Evolutionary conservation across 768 basidiomycete genomes (phyloP), one percentile per base, ranked within the genome.

Genomic region (Trametes cubensis): DNA sequence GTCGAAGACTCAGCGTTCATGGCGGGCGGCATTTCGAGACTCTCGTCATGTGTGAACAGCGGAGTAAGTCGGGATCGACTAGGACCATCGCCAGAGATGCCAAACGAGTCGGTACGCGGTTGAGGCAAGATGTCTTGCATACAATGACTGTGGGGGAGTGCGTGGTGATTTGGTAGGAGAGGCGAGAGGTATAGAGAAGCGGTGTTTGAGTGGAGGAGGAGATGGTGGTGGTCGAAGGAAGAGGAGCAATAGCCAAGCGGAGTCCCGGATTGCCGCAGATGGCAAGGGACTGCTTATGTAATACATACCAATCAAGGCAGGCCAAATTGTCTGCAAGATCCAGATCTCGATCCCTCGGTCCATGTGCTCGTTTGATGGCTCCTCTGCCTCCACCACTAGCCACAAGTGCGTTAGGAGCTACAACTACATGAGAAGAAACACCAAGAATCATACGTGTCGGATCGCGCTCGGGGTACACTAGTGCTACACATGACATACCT

Each of bases 121-220:
- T 51, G 48, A 25, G 49, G 44, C 49, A 23, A 34, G 50, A 39
- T 23, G 45, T 52, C 44, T 57, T 62, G 61, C 61, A 62, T 62
- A 57, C 30, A 62, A 50, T 41, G 13, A 25, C 34, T 15, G 15
- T 50, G 30, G 6, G 20, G 34, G 34, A 6, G 34, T 34, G 34
- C 34, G 4, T 5, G 10, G 5, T 34, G 34, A 4, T 11, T 34
- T 34, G 34, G 10, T 2, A 25, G 38, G 3, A 7, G 28, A 40
- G 39, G 20, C 15, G 34, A 0, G 38, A 47, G 15, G 25, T 21
- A 39, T 38, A 55, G 52, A 40, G 23, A 11, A 21, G n/a, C 21
- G 26, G 44, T 28, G 44, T 18, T 26, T 17, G 39, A 2, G 15
- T 17, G 28, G 48, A 17, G 57, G 40, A 34, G 44, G 48, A 3